Percentiles rank a stretch among this genome's conserved stretches.
Conservation (phyloP, 2,329 filamentous ascomycete species). For the Talaromyces rugulosus region DNA sequence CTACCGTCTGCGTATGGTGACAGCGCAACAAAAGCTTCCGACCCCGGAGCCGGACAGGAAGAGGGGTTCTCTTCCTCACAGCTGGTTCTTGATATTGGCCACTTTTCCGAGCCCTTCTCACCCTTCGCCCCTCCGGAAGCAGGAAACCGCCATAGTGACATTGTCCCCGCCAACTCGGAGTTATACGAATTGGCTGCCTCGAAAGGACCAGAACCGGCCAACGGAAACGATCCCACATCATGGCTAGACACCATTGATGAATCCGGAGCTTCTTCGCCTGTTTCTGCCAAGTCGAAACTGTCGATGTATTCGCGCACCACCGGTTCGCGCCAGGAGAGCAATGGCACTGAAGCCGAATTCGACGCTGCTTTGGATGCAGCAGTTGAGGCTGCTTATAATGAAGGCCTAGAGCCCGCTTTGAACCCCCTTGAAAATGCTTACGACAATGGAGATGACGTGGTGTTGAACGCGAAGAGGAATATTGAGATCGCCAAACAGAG, state of each 20-base stretch:
- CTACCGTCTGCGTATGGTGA: background rate
- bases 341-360: conserved; percentile 80
- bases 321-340: conserved; percentile 54
- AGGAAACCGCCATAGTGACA: background rate
- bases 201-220: conserved; percentile 41
- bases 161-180: conserved; percentile 2
- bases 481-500: conserved; percentile 73
- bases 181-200: background rate
- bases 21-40: background rate
- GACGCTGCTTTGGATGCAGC: conserved; percentile 92
- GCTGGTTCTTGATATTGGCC: background rate
- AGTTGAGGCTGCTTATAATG: conserved; percentile 92
- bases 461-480: conserved; percentile 55
- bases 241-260: conserved; percentile 96
- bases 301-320: conserved; percentile 63
- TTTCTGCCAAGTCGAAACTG: conserved; percentile 75
- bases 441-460: conserved; percentile 23
- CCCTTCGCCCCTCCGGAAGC: conserved; percentile 55
- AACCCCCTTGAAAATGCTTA: conserved; percentile 27
- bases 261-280: conserved; percentile 72
- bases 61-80: background rate
- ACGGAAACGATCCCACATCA: conserved; percentile 76
- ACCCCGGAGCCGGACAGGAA: background rate
- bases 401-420: conserved; percentile 70
- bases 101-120: conserved; percentile 45